Evolutionary conservation across 768 basidiomycete genomes (phyloP).

Genomic region (Suillus ampliporus): DNA sequence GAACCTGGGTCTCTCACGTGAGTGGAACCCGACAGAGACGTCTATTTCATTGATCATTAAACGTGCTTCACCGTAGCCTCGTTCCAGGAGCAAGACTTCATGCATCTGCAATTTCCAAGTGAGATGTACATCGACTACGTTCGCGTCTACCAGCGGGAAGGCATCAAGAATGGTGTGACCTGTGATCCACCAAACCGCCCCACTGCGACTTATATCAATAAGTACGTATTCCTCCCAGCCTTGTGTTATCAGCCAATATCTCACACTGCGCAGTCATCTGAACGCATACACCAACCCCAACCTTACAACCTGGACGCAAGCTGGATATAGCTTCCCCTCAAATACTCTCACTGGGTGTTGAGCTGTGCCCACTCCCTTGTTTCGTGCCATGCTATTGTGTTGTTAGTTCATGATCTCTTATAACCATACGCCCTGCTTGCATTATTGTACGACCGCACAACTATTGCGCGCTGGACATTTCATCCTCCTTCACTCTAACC

Average conservation of each 20-base stretch:
- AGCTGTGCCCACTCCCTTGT: slow-evolving; percentile 29
- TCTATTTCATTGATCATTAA: slow-evolving; percentile 4
- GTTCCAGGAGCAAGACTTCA: slow-evolving; percentile 78
- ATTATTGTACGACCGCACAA: slow-evolving; percentile 32
- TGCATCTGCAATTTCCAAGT: slow-evolving; percentile 75
- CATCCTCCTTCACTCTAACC: not conserved
- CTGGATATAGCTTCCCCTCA: slow-evolving; percentile 75
- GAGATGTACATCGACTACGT: slow-evolving; percentile 91
- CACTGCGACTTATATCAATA: slow-evolving; percentile 79
- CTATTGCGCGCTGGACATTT: slow-evolving; percentile 21
- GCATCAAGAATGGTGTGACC: slow-evolving; percentile 67
- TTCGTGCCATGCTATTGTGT: slow-evolving; percentile 14
- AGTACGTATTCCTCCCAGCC: slow-evolving; percentile 42
- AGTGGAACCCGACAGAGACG: slow-evolving; percentile 24
- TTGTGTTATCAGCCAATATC: slow-evolving; percentile 3
- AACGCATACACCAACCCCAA: slow-evolving; percentile 81
- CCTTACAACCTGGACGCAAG: slow-evolving; percentile 83
- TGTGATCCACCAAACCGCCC: slow-evolving; percentile 84
- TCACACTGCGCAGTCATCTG: slow-evolving; percentile 33
- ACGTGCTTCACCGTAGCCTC: slow-evolving; percentile 42
- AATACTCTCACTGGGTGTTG: slow-evolving; percentile 54
- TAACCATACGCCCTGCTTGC: slow-evolving; percentile 23
- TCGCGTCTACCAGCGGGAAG: slow-evolving; percentile 83
- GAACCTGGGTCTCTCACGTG: slow-evolving; percentile 81
- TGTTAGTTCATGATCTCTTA: slow-evolving; percentile 14